These are phyloP conservation scores for Pittosporum tobira DNA, from an alignment of 129 eudicot genomes.

Conservation along the genomic window DNA sequence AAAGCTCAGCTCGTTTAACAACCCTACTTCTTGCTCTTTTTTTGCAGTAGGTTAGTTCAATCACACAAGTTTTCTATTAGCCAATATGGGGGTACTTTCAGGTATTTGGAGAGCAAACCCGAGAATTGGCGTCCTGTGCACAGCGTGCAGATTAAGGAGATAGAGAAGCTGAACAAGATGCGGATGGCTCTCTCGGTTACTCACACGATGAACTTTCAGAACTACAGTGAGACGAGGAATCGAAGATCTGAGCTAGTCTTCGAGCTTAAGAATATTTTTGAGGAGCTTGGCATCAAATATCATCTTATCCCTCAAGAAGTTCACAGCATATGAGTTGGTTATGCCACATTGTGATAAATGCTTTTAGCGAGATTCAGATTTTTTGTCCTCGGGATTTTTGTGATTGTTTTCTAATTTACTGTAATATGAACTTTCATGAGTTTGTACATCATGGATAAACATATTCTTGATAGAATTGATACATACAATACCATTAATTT, in stretches of 20 bases:
- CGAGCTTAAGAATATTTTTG: conserved; percentile 30
- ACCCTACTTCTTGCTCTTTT: background rate
- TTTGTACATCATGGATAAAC: no score
- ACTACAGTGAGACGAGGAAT: conserved; percentile 9
- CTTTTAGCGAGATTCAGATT: no score
- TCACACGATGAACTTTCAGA: conserved; percentile 34
- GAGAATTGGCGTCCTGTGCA: conserved; percentile 15
- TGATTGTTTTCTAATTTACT: no score
- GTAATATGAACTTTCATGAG: no score
- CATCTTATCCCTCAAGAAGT: conserved; percentile 37
- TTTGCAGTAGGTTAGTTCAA: background rate
- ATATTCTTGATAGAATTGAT: no score
- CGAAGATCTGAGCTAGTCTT: conserved; percentile 33
- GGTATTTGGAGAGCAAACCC: conserved; percentile 31
- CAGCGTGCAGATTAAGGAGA: conserved; percentile 17
- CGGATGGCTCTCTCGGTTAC: conserved; percentile 30
- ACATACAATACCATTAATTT: no score
- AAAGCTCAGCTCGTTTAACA: no score
- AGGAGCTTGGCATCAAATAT: conserved; percentile 25
- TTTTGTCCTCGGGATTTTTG: no score
- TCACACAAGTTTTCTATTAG: background rate
- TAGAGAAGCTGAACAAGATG: conserved; percentile 33
- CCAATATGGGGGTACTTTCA: conserved; percentile 1
- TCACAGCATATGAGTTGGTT: conserved; percentile 15
- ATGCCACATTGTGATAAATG: background rate